Evolutionary conservation across 2,329 filamentous ascomycete species (phyloP).

Genomic region (Xylaria sp.): DNA sequence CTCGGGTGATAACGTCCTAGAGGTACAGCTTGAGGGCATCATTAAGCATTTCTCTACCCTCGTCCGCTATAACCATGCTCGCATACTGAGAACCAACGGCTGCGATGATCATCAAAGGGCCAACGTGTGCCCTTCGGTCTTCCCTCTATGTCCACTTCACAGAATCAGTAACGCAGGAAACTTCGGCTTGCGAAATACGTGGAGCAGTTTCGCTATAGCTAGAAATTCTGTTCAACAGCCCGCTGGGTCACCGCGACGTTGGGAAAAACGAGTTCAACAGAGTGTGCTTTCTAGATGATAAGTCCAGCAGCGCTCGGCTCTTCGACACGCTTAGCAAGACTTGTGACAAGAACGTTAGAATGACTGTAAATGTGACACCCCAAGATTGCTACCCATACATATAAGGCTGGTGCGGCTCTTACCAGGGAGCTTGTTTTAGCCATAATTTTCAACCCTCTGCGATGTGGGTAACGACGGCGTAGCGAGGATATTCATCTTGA

Average conservation of each 20-base stretch:
- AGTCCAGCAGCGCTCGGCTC: neutral
- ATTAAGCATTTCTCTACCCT: neutral
- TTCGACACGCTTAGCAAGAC: constrained; percentile 13
- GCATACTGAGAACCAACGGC: constrained; percentile 18
- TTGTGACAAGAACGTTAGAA: neutral
- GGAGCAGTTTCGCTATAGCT: constrained; percentile 16
- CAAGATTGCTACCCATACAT: neutral
- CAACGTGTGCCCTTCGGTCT: constrained; percentile 3
- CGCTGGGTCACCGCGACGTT: neutral
- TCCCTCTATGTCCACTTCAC: neutral
- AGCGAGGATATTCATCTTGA: neutral
- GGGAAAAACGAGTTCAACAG: neutral
- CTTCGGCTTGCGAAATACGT: constrained; percentile 15
- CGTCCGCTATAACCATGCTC: neutral
- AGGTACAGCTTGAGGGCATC: neutral
- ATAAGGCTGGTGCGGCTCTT: constrained; percentile 1
- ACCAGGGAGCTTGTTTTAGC: neutral
- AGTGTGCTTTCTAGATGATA: neutral
- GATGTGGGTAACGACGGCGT: neutral
- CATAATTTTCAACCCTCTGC: neutral
- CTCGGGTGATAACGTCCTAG: neutral
- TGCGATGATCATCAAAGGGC: constrained; percentile 11
- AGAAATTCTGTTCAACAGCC: constrained; percentile 8
- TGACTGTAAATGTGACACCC: neutral
- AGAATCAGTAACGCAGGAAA: neutral